phyloP scores from a whole-genome alignment of 1,284 basidiomycete genomes.

The Porogramme epimiltina region DNA sequence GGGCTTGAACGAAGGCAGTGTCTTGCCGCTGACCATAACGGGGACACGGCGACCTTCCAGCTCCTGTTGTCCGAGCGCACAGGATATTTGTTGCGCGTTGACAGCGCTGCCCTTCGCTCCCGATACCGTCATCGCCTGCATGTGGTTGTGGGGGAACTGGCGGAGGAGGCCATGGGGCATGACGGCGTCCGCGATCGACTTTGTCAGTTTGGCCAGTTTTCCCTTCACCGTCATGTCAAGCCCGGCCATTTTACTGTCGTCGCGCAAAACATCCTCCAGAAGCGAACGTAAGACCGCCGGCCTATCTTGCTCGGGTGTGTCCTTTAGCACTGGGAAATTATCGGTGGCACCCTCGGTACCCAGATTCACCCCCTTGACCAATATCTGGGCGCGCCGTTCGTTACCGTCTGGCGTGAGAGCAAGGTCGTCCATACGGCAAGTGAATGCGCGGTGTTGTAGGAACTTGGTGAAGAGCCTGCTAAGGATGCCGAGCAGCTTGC shows the following conservation, averaged over 20 bases:
- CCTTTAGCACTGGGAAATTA: conserved; percentile 77
- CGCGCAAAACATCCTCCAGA: conserved; percentile 95
- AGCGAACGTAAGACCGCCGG: conserved; percentile 54
- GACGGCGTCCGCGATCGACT: conserved; percentile 88
- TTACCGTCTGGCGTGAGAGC: conserved; percentile 88
- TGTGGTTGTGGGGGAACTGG: conserved; percentile 97
- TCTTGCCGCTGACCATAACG: conserved; percentile 99
- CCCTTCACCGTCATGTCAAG: conserved; percentile 92
- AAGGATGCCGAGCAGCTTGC: conserved; percentile 90
- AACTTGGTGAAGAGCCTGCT: conserved; percentile 97
- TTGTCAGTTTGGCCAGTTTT: conserved; percentile 83
- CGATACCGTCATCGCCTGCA: conserved; percentile 99
- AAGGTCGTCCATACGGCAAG: conserved; percentile 99
- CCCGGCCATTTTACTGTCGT: conserved; percentile 97
- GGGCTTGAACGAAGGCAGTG: conserved; percentile 94
- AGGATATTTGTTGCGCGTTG: conserved; percentile 98
- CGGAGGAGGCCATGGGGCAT: conserved; percentile 89
- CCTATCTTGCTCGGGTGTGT: conserved; percentile 51
- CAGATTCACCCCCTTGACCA: conserved; percentile 70
- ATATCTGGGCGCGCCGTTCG: conserved; percentile 65
- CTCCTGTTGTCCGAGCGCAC: conserved; percentile 95
- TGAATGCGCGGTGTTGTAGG: conserved; percentile 95
- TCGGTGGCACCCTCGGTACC: conserved; percentile 90
- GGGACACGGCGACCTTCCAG: conserved; percentile 98
- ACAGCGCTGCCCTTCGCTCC: conserved; percentile 98